Base-by-base conservation (phyloP, 2,329 filamentous ascomycete species). In the Xylogone sp. region DNA sequence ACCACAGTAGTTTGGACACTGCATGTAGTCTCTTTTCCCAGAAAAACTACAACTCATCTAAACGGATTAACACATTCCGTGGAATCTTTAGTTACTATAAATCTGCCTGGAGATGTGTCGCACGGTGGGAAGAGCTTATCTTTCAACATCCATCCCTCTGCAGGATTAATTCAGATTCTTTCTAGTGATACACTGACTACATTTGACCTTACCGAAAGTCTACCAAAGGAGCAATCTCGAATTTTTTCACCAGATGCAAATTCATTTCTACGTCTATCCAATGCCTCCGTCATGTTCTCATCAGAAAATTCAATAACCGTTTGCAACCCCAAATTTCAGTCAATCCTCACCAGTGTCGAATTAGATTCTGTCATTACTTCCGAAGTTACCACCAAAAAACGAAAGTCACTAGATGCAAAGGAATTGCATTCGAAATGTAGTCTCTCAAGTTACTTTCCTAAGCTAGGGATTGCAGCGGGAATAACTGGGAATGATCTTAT, bases 291-390 rank as follows among this genome's bases (percentile, higher is more conserved):
- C 1, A 74, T 92, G 43, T 77, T 82, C 1, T 74, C 81, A n/a
- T 83, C 83, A 0, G 61, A 75, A 0, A 69, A 75, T 9, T 74
- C 76, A 0, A 77, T 87, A 42, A 76, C 73, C 42, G 73, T 89
- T 13, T 87, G 86, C 65, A 90, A 90, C 66, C 81, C 86, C 29
- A 81, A 84, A 53, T 91, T 84, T 65, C 79, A 71, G 48, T 77
- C 78, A 5, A 56, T 75, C 3, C 69, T 79, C 55, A 72, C 71
- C 1, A 68, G 70, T 6, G 55, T 75, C 16, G 57, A 68, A 4
- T 54, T 77, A 12, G 55, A 56, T 6, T 12, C 45, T 19, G 18
- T 34, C 18, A 27, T 21, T 10, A 27, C 34, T 12, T 45, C 43
- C 18, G 48, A 54, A 18, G 46, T 43, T 4, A 55, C 59, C 7